Conservation (phyloP, 345 rosid genomes). For the Eucalyptus marginata region DNA sequence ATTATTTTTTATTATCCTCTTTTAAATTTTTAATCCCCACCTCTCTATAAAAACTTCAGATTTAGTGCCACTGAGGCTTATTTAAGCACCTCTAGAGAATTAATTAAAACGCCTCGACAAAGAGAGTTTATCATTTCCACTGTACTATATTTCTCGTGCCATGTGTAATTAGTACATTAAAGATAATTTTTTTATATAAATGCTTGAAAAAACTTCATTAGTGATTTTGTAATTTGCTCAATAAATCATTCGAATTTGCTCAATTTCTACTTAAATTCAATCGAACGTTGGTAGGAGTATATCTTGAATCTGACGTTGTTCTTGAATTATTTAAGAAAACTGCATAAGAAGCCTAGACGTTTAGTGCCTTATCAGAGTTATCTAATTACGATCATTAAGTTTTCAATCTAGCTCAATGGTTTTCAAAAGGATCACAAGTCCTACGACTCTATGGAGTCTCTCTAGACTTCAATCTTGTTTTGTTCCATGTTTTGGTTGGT, state of each 20-base stretch:
- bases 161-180: background rate
- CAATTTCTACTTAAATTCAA: background rate
- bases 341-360: fast-evolving
- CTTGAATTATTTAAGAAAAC: background rate
- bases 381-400: background rate
- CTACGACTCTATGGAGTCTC: background rate
- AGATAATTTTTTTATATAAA: fast-evolving
- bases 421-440: background rate
- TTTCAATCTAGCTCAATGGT: fast-evolving
- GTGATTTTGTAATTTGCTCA: too few species aligned
- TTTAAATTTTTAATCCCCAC: background rate
- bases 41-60: fast-evolving
- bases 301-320: background rate
- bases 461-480: background rate
- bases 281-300: fast-evolving
- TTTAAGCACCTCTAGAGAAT: background rate
- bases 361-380: background rate
- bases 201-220: too few species aligned
- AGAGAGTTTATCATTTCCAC: background rate
- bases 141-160: background rate
- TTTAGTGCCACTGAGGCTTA: background rate
- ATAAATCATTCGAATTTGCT: background rate
- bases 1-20: background rate
- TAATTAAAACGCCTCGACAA: background rate
- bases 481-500: background rate